Evolutionary conservation across 805 yeast species (phyloP).

Genomic region (Kodamaea jinghongensis): DNA sequence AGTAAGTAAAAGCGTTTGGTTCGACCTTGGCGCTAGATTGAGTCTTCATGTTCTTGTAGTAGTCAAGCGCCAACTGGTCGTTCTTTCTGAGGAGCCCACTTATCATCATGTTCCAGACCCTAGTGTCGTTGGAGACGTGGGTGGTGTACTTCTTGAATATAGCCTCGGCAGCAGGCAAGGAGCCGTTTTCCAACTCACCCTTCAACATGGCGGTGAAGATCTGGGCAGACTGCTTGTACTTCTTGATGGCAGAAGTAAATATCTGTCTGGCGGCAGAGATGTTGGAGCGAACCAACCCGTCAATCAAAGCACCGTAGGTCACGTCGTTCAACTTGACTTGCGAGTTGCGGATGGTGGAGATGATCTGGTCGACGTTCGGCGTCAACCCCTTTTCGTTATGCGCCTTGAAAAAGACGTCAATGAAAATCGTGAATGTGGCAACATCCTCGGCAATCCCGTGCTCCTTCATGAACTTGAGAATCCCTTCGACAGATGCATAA

Average conservation of each 20-base stretch:
- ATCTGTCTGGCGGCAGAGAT: constrained; percentile 51
- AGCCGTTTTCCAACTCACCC: constrained; percentile 45
- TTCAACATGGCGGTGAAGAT: constrained; percentile 47
- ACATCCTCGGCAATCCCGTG: constrained; percentile 51
- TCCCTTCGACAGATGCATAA: constrained; percentile 47
- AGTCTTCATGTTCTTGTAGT: constrained; percentile 34
- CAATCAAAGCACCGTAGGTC: constrained; percentile 52
- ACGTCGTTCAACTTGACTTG: constrained; percentile 35
- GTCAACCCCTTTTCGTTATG: constrained; percentile 41
- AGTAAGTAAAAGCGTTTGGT: constrained; percentile 53
- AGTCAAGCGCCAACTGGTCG: constrained; percentile 40
- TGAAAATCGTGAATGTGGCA: constrained; percentile 59
- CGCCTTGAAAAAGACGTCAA: constrained; percentile 52
- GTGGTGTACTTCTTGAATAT: constrained; percentile 34
- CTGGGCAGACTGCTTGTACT: constrained; percentile 31
- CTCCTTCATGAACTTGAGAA: constrained; percentile 43
- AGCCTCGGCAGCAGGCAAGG: constrained; percentile 26
- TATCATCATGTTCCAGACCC: constrained; percentile 43
- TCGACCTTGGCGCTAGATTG: constrained; percentile 17
- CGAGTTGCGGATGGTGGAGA: constrained; percentile 38
- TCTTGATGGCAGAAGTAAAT: constrained; percentile 38
- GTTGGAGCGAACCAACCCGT: constrained; percentile 48
- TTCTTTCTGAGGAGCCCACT: constrained; percentile 25
- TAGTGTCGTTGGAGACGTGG: constrained; percentile 34
- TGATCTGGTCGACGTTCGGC: constrained; percentile 39